These are phyloP conservation scores for Cystobasidium tubakii DNA, from an alignment of 768 basidiomycete genomes.

Conservation along the genomic window DNA sequence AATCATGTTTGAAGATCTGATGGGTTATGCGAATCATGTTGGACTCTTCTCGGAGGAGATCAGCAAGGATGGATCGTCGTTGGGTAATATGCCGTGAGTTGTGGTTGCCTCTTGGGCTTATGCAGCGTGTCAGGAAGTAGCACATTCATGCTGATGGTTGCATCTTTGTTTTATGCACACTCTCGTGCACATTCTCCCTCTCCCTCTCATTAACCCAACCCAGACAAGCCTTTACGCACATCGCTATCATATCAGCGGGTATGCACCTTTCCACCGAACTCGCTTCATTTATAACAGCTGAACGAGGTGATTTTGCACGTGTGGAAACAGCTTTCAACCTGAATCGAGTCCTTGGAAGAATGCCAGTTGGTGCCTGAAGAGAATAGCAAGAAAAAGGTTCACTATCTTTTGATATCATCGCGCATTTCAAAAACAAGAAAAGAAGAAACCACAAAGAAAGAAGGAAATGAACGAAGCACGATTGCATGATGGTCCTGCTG, in stretches of 20 bases:
- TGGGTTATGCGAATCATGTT: slow-evolving; percentile 39
- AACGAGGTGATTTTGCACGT: background rate
- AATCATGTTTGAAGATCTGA: slow-evolving; percentile 48
- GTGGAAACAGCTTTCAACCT: slow-evolving; percentile 18
- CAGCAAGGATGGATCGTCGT: slow-evolving; percentile 30
- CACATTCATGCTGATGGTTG: background rate
- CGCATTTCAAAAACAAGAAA: no score
- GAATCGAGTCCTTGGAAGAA: slow-evolving; percentile 12
- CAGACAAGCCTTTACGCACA: slow-evolving; percentile 26
- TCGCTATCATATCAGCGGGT: slow-evolving; percentile 21
- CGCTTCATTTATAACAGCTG: background rate
- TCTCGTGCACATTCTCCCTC: background rate
- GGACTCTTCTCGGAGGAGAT: slow-evolving; percentile 34
- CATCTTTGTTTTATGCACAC: background rate
- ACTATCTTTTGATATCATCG: no score
- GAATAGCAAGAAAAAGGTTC: background rate
- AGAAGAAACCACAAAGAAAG: no score
- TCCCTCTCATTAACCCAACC: background rate
- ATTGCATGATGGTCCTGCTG: no score
- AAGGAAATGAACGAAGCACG: no score
- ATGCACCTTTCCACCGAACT: background rate
- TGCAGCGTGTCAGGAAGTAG: background rate
- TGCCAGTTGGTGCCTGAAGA: slow-evolving; percentile 10
- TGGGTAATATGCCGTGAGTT: slow-evolving; percentile 47
- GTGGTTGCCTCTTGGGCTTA: background rate